A percentile compares a stretch with the other conserved stretches of the same genome.
Conservation (phyloP, 176 grass and related monocot genomes). For the Aegilops speltoides region DNA sequence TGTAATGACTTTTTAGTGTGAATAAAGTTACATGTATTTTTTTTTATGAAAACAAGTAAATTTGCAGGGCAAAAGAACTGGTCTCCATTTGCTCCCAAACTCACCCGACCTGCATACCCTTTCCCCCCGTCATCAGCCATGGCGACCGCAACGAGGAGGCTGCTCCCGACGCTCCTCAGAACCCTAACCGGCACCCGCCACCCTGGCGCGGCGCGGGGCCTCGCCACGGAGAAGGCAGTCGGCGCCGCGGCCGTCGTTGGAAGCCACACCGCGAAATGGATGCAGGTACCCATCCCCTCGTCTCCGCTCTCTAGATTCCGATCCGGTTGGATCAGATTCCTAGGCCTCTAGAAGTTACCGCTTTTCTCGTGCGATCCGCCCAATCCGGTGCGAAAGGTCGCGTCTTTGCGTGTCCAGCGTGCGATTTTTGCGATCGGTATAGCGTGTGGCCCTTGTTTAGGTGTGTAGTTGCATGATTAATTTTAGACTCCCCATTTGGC, state of each 20-base stretch:
- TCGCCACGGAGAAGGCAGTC: conserved; percentile 56
- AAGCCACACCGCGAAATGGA: conserved; percentile 93
- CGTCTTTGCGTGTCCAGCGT: not conserved
- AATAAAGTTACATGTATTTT: no score
- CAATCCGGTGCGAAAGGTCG: not conserved
- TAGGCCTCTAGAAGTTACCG: not conserved
- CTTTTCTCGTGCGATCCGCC: not conserved
- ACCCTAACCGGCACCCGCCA: conserved; percentile 36
- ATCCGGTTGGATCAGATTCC: conserved; percentile 16
- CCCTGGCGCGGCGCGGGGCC: conserved; percentile 23
- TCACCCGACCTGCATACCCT: conserved; percentile 2
- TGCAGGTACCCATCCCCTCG: conserved; percentile 58
- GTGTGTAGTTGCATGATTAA: not conserved
- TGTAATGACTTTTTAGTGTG: no score
- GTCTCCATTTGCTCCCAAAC: not conserved
- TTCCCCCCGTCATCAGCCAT: conserved; percentile 21
- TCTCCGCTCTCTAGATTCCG: conserved; percentile 16
- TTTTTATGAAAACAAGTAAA: no score
- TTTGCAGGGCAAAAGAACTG: not conserved
- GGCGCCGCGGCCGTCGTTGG: conserved; percentile 48
- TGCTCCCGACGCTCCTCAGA: conserved; percentile 54
- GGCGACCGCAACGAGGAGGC: conserved; percentile 54
- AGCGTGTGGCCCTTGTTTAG: not conserved
- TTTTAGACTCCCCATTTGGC: not conserved
- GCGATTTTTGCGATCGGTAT: not conserved